Percentiles rank a stretch among this genome's conserved stretches.
These are phyloP conservation scores for Kitagawia praeruptora DNA, from an alignment of 129 eudicot genomes.

Conservation along the genomic window DNA sequence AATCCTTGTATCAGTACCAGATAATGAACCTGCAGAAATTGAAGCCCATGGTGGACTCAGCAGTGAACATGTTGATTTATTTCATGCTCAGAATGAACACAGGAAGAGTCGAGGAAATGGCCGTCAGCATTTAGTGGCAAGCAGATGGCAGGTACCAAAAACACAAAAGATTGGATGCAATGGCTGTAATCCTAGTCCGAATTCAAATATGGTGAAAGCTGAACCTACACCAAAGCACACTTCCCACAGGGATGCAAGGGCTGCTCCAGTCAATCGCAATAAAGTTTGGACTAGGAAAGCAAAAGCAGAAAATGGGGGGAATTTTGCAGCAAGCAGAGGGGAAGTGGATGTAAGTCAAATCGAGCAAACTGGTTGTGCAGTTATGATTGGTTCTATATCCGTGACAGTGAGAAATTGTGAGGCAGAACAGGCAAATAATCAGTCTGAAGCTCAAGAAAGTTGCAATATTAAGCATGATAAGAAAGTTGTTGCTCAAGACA, in stretches of 20 bases:
- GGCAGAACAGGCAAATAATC: constrained; percentile 24
- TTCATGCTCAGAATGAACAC: constrained; percentile 27
- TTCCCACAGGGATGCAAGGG: constrained; percentile 36
- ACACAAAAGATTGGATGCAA: constrained; percentile 32
- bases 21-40: constrained; percentile 20
- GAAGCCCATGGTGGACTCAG: constrained; percentile 23
- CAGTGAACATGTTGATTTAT: constrained; percentile 24
- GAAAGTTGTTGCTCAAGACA: constrained; percentile 19
- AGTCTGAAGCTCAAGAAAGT: constrained; percentile 20
- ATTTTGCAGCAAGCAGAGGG: constrained; percentile 19
- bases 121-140: constrained; percentile 23
- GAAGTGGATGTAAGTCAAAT: constrained; percentile 28
- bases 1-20: constrained; percentile 23
- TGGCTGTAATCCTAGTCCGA: constrained; percentile 34
- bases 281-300: constrained; percentile 75
- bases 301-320: constrained; percentile 34
- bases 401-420: constrained; percentile 42
- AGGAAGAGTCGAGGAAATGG: constrained; percentile 25
- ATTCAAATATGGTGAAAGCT: constrained; percentile 34
- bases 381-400: constrained; percentile 82
- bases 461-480: constrained; percentile 18
- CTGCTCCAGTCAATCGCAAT: constrained; percentile 23
- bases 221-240: constrained; percentile 39
- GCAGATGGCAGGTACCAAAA: constrained; percentile 62
- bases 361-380: constrained; percentile 34